Conservation (phyloP, 2,329 filamentous ascomycete genomes). For the Aaosphaeria pasadenensis region DNA sequence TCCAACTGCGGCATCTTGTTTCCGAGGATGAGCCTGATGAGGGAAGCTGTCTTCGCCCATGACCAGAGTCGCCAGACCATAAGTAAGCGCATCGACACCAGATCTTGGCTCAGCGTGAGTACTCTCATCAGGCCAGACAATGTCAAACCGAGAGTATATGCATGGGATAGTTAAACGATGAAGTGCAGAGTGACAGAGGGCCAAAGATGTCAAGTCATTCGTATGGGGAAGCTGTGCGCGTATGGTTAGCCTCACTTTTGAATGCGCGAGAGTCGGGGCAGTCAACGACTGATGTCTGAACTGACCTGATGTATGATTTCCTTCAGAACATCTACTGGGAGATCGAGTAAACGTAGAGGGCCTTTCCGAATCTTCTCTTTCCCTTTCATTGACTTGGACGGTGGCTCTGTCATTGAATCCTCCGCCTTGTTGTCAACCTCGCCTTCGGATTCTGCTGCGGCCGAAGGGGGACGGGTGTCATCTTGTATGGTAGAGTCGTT, state of each 20-base stretch:
- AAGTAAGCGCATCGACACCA: slow-evolving; percentile 78
- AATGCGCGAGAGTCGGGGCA: no score
- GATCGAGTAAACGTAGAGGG: slow-evolving; percentile 66
- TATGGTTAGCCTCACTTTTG: not conserved
- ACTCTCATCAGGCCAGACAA: slow-evolving; percentile 77
- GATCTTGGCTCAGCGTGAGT: slow-evolving; percentile 63
- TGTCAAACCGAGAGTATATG: slow-evolving; percentile 83
- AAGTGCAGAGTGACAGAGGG: slow-evolving; percentile 73
- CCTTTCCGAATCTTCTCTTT: slow-evolving; percentile 48
- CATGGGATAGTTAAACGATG: slow-evolving; percentile 72
- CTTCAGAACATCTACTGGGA: slow-evolving; percentile 75
- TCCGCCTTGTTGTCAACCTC: slow-evolving; percentile 10
- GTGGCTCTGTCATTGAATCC: slow-evolving; percentile 14
- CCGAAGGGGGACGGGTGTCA: slow-evolving; percentile 16
- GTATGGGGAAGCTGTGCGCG: slow-evolving; percentile 67
- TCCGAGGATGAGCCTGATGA: slow-evolving; percentile 35
- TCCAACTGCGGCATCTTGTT: slow-evolving; percentile 2
- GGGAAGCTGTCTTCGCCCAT: slow-evolving; percentile 66
- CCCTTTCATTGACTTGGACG: slow-evolving; percentile 48
- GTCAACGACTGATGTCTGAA: not conserved
- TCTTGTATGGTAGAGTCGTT: slow-evolving; percentile 17
- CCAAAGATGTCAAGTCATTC: slow-evolving; percentile 76
- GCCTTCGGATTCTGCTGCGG: slow-evolving; percentile 9
- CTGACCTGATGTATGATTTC: slow-evolving; percentile 75
- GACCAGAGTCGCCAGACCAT: slow-evolving; percentile 75